Percentiles rank a stretch among this genome's conserved stretches.
These are phyloP conservation scores for Boletus sp. DNA, from an alignment of 768 basidiomycete species.

Conservation along the genomic window DNA sequence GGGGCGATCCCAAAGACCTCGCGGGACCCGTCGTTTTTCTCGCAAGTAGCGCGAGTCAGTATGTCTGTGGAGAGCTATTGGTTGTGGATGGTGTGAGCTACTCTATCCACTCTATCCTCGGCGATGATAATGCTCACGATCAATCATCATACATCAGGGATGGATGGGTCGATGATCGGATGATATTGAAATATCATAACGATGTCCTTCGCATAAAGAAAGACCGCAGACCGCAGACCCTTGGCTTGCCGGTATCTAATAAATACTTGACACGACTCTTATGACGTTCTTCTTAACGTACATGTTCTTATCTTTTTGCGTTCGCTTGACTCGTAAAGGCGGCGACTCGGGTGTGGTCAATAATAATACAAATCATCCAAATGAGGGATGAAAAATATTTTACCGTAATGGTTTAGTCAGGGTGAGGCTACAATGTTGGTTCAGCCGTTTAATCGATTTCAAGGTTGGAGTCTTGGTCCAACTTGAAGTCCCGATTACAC, in stretches of 20 bases:
- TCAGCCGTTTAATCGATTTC: not conserved
- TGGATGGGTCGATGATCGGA: slow-evolving; percentile 55
- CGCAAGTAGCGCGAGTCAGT: slow-evolving; percentile 61
- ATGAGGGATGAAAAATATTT: slow-evolving; percentile 3
- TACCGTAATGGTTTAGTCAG: not conserved
- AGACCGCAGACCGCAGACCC: not conserved
- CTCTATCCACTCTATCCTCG: slow-evolving; percentile 3
- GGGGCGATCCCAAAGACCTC: slow-evolving; percentile 67
- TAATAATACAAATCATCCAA: slow-evolving; percentile 6
- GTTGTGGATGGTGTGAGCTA: slow-evolving; percentile 67
- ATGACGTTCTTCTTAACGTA: slow-evolving; percentile 17
- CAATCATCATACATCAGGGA: slow-evolving; percentile 38
- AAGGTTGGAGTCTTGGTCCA: not conserved
- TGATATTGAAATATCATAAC: slow-evolving; percentile 1
- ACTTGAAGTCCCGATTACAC: not conserved
- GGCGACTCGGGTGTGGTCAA: not conserved
- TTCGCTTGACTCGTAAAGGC: slow-evolving; percentile 2
- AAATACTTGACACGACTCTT: not conserved
- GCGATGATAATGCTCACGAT: slow-evolving; percentile 3
- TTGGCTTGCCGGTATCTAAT: not conserved
- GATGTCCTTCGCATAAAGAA: slow-evolving; percentile 2
- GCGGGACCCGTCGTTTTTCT: slow-evolving; percentile 67
- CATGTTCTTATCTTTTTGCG: slow-evolving; percentile 7
- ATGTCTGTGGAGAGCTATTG: slow-evolving; percentile 66
- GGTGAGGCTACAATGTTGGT: not conserved